Percentiles rank a stretch among this genome's conserved stretches.
Evolutionary conservation across 2,329 filamentous ascomycete genomes (phyloP).

Genomic region (Hymenotorrendiella dingleyae): DNA sequence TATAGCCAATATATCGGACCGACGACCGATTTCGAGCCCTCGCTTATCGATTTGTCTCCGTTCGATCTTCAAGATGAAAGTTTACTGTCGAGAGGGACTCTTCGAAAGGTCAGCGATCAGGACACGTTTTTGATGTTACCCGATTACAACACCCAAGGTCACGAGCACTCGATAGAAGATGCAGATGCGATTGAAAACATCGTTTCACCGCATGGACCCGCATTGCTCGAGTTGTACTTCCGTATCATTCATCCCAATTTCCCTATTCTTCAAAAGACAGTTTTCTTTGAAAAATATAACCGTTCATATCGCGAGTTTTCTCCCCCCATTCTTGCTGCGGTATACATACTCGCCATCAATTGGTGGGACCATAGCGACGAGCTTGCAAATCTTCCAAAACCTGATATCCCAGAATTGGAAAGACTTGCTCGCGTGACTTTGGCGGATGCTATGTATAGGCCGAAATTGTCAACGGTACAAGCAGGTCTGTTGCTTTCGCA

Average conservation of each 20-base stretch:
- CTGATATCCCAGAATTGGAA: slow-evolving; percentile 35
- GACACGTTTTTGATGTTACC: slow-evolving; percentile 78
- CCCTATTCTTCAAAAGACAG: slow-evolving; percentile 74
- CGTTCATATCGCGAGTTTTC: slow-evolving; percentile 68
- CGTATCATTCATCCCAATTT: slow-evolving; percentile 73
- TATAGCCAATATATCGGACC: slow-evolving; percentile 80
- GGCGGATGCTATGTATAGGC: slow-evolving; percentile 41
- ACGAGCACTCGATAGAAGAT: slow-evolving; percentile 64
- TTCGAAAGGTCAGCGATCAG: slow-evolving; percentile 69
- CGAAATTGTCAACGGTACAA: slow-evolving; percentile 49
- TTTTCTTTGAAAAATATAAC: slow-evolving; percentile 74
- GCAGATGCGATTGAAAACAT: slow-evolving; percentile 68
- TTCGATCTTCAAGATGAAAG: slow-evolving; percentile 81
- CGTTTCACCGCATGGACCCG: slow-evolving; percentile 70
- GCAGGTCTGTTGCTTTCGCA: slow-evolving; percentile 49
- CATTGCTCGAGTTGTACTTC: slow-evolving; percentile 76
- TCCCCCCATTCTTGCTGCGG: slow-evolving; percentile 55
- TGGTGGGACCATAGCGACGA: slow-evolving; percentile 55
- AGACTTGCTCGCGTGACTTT: slow-evolving; percentile 39
- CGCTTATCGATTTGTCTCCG: slow-evolving; percentile 72
- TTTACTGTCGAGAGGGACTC: slow-evolving; percentile 59
- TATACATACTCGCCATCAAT: slow-evolving; percentile 55
- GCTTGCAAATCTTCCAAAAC: slow-evolving; percentile 41
- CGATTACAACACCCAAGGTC: slow-evolving; percentile 65
- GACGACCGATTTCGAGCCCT: slow-evolving; percentile 77